Conservation (phyloP, 2,329 filamentous ascomycete genomes). For the Cladophialophora bantiana region DNA sequence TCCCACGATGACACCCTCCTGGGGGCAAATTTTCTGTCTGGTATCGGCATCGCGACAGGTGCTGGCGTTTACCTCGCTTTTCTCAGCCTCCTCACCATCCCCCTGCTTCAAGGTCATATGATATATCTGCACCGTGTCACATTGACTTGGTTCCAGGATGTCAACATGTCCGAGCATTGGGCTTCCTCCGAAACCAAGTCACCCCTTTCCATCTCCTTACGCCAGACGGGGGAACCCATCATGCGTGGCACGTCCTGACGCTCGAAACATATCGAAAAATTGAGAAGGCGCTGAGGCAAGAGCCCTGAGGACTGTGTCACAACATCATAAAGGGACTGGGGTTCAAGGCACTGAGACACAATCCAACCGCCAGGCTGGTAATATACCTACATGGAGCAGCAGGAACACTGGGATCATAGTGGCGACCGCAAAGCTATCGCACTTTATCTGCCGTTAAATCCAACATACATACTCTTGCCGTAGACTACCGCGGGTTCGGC, state of each 20-base stretch:
- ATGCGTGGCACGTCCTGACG: conserved; percentile 61
- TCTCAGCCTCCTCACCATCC: conserved; percentile 54
- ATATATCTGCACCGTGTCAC: conserved; percentile 64
- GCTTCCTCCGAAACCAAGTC: conserved; percentile 59
- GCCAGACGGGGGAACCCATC: conserved; percentile 43
- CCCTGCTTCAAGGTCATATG: conserved; percentile 61
- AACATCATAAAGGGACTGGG: conserved; percentile 49
- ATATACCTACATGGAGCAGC: conserved; percentile 64
- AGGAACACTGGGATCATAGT: conserved; percentile 64
- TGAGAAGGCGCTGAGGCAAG: conserved; percentile 49
- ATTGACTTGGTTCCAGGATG: conserved; percentile 62
- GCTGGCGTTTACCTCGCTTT: conserved; percentile 53
- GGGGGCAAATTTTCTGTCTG: too few relatives aligned
- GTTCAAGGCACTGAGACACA: conserved; percentile 56
- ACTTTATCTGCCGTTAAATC: conserved; percentile 59
- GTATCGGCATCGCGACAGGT: conserved; percentile 1
- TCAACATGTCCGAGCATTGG: conserved; percentile 57
- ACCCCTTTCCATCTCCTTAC: conserved; percentile 57
- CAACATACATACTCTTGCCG: conserved; percentile 64
- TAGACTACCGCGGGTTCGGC: conserved; percentile 86
- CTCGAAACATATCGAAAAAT: conserved; percentile 55
- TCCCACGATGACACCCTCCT: too few relatives aligned
- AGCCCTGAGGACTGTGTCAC: conserved; percentile 47
- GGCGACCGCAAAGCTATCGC: conserved; percentile 63
- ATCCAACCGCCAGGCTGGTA: conserved; percentile 55